Evolutionary conservation across 2,329 filamentous ascomycete genomes (phyloP).

Genomic region (Scolecobasidium constrictum): DNA sequence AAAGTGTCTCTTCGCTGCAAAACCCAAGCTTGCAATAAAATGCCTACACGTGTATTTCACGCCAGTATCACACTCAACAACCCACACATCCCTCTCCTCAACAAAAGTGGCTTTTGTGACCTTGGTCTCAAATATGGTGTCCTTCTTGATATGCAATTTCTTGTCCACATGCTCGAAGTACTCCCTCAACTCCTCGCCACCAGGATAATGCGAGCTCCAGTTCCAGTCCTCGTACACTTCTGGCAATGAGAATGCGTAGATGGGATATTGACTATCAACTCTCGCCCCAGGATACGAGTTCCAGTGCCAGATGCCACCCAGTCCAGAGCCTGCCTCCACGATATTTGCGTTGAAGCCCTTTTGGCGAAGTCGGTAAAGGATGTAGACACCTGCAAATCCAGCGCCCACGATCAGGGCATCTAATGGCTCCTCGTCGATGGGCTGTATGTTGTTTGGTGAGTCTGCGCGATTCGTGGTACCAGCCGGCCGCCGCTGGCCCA

Average conservation of each 20-base stretch:
- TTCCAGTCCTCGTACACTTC: slow-evolving; percentile 36
- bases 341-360: slow-evolving; percentile 14
- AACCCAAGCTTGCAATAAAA: slow-evolving; percentile 43
- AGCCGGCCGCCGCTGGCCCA: neutral
- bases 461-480: neutral
- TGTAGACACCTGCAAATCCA: slow-evolving; percentile 20
- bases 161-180: slow-evolving; percentile 25
- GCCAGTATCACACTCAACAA: slow-evolving; percentile 40
- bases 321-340: slow-evolving; percentile 26
- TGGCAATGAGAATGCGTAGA: slow-evolving; percentile 36
- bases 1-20: slow-evolving; percentile 46
- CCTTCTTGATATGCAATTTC: slow-evolving; percentile 41
- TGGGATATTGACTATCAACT: slow-evolving; percentile 35
- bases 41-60: slow-evolving; percentile 39
- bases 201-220: slow-evolving; percentile 44
- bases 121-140: slow-evolving; percentile 45
- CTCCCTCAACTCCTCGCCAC: slow-evolving; percentile 38
- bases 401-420: slow-evolving; percentile 19
- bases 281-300: slow-evolving; percentile 33
- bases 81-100: slow-evolving; percentile 36
- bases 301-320: slow-evolving; percentile 34
- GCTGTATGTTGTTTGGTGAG: neutral
- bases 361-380: slow-evolving; percentile 17
- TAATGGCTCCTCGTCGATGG: neutral
- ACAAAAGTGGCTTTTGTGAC: slow-evolving; percentile 44